A percentile compares a stretch with the other conserved stretches of the same genome.
Conservation (phyloP, 1,284 basidiomycete genomes). For the Moniliophthora roreri region DNA sequence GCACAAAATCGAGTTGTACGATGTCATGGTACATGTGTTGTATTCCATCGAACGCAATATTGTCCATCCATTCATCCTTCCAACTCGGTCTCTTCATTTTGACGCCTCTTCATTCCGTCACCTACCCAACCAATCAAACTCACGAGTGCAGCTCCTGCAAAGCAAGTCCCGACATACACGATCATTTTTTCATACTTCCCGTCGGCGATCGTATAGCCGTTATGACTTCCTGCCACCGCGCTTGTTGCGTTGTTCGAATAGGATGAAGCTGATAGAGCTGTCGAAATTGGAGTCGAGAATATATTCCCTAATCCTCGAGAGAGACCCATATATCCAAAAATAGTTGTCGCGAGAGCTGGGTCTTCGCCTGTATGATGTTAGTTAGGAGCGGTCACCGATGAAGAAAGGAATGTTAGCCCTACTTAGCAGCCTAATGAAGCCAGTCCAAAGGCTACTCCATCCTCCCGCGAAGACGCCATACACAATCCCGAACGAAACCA, state of each 20-base stretch:
- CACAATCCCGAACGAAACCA: conserved; percentile 32
- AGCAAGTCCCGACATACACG: conserved; percentile 29
- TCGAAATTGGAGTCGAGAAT: conserved; percentile 40
- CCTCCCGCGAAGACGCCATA: conserved; percentile 36
- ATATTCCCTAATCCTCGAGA: conserved; percentile 41
- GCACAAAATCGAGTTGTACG: too few relatives aligned
- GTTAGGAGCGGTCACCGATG: not conserved
- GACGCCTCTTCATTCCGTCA: not conserved
- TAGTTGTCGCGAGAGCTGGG: conserved; percentile 29
- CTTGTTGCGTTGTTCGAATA: not conserved
- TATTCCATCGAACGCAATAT: too few relatives aligned
- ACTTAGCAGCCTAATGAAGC: conserved; percentile 30
- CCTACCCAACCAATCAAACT: conserved; percentile 20
- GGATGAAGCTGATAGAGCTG: conserved; percentile 19
- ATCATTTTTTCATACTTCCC: conserved; percentile 29
- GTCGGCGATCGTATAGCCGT: conserved; percentile 26
- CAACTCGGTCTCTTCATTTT: too few relatives aligned
- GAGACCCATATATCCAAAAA: conserved; percentile 37
- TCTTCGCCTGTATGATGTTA: conserved; percentile 31
- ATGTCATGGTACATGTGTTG: too few relatives aligned
- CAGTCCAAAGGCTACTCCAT: conserved; percentile 35
- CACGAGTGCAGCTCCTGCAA: conserved; percentile 28
- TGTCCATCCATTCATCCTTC: too few relatives aligned
- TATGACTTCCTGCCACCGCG: not conserved
- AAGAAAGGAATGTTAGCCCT: conserved; percentile 20